Percentiles rank a stretch among this genome's conserved stretches.
Evolutionary conservation across 257 asterid species (phyloP).

Genomic region (Pogostemon cablin): DNA sequence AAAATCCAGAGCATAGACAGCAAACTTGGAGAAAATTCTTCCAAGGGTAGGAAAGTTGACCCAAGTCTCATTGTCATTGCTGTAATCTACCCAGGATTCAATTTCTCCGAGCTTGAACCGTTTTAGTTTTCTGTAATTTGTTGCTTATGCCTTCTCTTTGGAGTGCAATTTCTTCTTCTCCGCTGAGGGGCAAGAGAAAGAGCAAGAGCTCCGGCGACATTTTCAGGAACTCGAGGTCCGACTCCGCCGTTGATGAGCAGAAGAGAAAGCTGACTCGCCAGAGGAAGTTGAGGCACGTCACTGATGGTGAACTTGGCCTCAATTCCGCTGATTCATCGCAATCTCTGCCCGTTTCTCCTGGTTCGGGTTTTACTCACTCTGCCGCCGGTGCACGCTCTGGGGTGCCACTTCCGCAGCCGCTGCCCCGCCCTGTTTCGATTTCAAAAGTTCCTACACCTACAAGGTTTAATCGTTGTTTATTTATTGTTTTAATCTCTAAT

Average conservation of each 20-base stretch:
- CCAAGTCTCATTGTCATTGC: too few species aligned
- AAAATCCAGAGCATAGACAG: too few species aligned
- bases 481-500: too few species aligned
- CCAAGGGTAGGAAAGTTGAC: too few species aligned
- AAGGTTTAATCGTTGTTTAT: conserved; percentile 33
- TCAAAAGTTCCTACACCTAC: not conserved
- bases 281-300: conserved; percentile 57
- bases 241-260: conserved; percentile 15
- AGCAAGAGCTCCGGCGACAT: conserved; percentile 53
- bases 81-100: not conserved
- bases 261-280: conserved; percentile 51
- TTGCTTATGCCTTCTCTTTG: conserved; percentile 56
- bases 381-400: not conserved
- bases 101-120: not conserved
- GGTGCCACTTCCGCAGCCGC: conserved; percentile 28
- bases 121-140: not conserved
- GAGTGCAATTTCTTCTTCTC: conserved; percentile 51
- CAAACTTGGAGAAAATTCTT: too few species aligned
- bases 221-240: conserved; percentile 1
- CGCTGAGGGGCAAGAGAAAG: conserved; percentile 32
- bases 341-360: conserved; percentile 68
- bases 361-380: conserved; percentile 27
- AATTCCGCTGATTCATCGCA: conserved; percentile 35
- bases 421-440: not conserved
- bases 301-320: conserved; percentile 57